Base-by-base conservation (phyloP, 345 rosid genomes). In the Conringia planisiliqua region DNA sequence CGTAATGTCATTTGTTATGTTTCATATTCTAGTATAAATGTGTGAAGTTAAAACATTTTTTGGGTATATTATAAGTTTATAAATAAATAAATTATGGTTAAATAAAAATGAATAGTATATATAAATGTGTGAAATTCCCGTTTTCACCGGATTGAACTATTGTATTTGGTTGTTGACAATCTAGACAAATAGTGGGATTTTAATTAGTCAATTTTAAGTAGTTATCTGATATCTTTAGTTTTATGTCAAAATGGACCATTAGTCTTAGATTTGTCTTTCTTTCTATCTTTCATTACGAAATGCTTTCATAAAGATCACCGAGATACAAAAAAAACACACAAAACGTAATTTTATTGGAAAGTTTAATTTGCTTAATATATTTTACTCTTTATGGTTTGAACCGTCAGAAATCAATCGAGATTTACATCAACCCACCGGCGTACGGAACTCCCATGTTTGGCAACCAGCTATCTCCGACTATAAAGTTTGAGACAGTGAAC, bases 391-490 rank as follows among this genome's bases (percentile, higher is more conserved):
- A n/a, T 12, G 8, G 35, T 46, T 46, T 10, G 10, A 48, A 13
- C 3, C 14, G 1, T 20, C 11, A 47, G 18, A 68, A 10, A 54
- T 68, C 12, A 54, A 39, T 38, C 27, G 27, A 46, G 17, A 62
- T 72, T 72, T 42, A 62, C 32, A 76, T 30, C 18, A 80, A 66
- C 1, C 80, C 83, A 47, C 65, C 70, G 7, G 24, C 9, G 13
- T 38, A 75, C 0, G 83, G 80, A 32, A 75, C 77, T 40, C 48
- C 68, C 51, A 82, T 78, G 4, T 40, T 69, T 0, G 85, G 83
- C 59, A 85, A 52, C 88, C 86, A 85, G 3, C 68, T 58, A 3
- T 71, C 44, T 14, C 88, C 88, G 6, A 68, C 68, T 3, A 83
- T 71, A 59, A 85, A 85, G 32, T 75, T 83, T 0, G 70, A 75